phyloP scores from a whole-genome alignment of 306 rosid species.

The Quercus engelmannii region DNA sequence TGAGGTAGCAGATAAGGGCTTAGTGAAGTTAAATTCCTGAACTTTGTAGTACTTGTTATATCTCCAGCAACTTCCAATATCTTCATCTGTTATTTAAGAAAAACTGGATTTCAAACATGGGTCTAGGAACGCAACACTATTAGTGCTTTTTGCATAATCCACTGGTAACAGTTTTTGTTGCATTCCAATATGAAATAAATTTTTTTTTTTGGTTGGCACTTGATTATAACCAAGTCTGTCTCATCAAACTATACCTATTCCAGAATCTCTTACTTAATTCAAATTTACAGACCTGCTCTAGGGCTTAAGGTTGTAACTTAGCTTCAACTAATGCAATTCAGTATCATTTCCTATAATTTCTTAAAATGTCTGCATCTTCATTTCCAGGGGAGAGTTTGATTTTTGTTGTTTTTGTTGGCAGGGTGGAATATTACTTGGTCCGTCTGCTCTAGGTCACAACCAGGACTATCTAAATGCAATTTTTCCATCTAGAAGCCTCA shows the following conservation, averaged over 20 bases:
- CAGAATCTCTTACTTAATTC: no score
- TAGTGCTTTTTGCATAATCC: neutral
- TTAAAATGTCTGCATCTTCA: neutral
- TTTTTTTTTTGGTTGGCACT: neutral
- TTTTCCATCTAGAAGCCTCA: conserved; percentile 54
- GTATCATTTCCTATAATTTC: neutral
- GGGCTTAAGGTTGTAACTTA: no score
- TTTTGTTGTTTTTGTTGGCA: conserved; percentile 10
- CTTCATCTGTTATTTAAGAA: neutral
- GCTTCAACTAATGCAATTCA: no score
- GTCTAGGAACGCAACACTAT: neutral
- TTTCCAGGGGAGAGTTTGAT: neutral
- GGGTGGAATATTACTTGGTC: conserved; percentile 77
- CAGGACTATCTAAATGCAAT: conserved; percentile 28
- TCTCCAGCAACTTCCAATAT: neutral
- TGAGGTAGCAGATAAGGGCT: neutral
- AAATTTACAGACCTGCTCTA: no score
- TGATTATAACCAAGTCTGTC: neutral
- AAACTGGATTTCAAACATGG: neutral
- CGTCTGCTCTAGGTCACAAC: conserved; percentile 59
- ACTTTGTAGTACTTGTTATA: neutral
- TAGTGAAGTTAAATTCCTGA: neutral
- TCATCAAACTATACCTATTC: neutral
- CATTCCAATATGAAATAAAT: neutral
- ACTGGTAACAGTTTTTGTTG: neutral